Evolutionary conservation across 2,329 filamentous ascomycete species (phyloP).

Genomic region (Pseudogymnoascus sp.): DNA sequence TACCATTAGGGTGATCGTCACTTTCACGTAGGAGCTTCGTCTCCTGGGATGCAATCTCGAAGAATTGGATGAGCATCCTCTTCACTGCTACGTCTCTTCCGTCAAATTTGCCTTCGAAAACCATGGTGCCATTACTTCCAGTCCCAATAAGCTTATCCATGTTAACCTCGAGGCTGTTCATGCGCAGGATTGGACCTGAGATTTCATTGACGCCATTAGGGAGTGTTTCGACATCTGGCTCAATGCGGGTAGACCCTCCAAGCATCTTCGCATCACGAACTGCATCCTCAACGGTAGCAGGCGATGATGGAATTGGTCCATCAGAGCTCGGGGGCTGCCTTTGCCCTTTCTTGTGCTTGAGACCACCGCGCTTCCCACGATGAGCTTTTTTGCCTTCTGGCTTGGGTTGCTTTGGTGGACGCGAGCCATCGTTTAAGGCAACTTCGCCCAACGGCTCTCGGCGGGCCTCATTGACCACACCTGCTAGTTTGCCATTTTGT

Average conservation of each 20-base stretch:
- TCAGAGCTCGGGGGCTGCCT: conserved; percentile 41
- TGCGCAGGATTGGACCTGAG: conserved; percentile 50
- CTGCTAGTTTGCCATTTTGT: conserved; percentile 21
- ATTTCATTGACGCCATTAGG: conserved; percentile 51
- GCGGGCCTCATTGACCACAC: not conserved
- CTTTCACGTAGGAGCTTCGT: conserved; percentile 85
- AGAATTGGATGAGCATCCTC: conserved; percentile 92
- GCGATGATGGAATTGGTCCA: conserved; percentile 28
- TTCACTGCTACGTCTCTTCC: conserved; percentile 92
- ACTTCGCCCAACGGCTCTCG: not conserved
- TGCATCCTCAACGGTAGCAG: conserved; percentile 48
- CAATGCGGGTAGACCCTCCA: conserved; percentile 42
- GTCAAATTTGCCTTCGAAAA: conserved; percentile 91
- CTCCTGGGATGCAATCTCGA: conserved; percentile 90
- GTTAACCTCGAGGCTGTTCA: conserved; percentile 58
- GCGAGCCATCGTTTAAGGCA: not conserved
- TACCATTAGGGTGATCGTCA: conserved; percentile 84
- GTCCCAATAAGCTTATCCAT: conserved; percentile 58
- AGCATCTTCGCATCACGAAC: conserved; percentile 52
- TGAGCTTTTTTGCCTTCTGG: conserved; percentile 60
- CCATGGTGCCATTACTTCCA: conserved; percentile 93
- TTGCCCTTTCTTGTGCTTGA: conserved; percentile 50
- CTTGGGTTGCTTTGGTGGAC: conserved; percentile 3
- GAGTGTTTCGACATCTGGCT: conserved; percentile 54
- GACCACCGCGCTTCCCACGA: conserved; percentile 63